Base-by-base conservation (phyloP, 805 yeast species). In the Nakazawaea anatomiae region DNA sequence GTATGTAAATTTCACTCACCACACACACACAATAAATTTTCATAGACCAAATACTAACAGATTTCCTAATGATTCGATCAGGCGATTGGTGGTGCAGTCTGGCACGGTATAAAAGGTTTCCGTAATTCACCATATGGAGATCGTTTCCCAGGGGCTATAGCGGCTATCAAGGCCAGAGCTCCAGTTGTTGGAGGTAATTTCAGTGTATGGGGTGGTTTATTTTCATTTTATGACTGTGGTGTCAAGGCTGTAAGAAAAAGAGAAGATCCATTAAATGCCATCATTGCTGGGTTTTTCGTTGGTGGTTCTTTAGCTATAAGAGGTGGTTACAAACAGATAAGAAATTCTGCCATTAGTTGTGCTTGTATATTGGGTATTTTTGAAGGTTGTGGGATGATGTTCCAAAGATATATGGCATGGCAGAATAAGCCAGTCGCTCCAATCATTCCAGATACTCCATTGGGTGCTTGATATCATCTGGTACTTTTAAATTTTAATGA, bases 41-140 rank as follows among this genome's bases (percentile, higher is more conserved):
- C 18, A 10, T 12, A 31, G 38, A 29, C 25, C 35, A 30, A 14
- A 35, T 18, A 5, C 18, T 1, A 5, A 31, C 25, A 41, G 48
- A 52, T 54, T 47, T 44, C 46, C 51, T 46, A 27, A 11, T 4
- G 8, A n/a, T 25, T 40, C 5, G 29, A 44, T 25, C 43, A 67
- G 70, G 70, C 83, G 60, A 87, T 94, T 64, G 99, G 99, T 75
- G 99, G 99, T 58, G 84, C 92, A 61, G 84, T 94, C 56, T 94
- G 99, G 99, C 98, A 94, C 75, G 97, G 98, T 66, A 86, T 94
- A 65, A 94, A 94, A 69, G 99, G 99, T 47, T 94, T 94, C 79
- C 82, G 99, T 70, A 94, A 94, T 77, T 90, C 97, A 10, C 99
- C 99, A 51, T 78, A 85, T 60, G 99, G 99, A 54, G 99, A 94